phyloP scores from a whole-genome alignment of 1,284 basidiomycete genomes.

The Tremellales sp. region DNA sequence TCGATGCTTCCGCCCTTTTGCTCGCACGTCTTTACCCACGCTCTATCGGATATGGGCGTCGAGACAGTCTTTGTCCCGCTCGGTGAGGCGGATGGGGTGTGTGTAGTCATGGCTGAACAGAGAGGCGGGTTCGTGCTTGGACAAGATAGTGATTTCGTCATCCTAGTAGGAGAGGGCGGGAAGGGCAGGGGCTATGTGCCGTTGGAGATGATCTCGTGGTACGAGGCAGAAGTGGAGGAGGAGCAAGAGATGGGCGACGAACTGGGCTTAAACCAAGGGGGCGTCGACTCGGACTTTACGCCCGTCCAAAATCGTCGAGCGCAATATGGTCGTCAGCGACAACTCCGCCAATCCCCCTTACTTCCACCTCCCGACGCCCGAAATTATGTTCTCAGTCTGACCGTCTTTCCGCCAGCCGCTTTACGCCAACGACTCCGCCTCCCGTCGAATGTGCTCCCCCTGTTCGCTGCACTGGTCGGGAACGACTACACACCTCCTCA shows the following conservation, averaged over 20 bases:
- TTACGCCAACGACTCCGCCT: conserved; percentile 66
- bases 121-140: conserved; percentile 71
- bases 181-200: conserved; percentile 64
- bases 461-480: conserved; percentile 78
- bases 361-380: conserved; percentile 54
- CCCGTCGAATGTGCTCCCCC: conserved; percentile 67
- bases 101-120: conserved; percentile 73
- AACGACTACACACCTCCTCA: conserved; percentile 70
- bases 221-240: conserved; percentile 39
- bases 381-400: conserved; percentile 49
- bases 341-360: conserved; percentile 53
- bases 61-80: conserved; percentile 59
- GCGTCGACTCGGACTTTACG: conserved; percentile 5
- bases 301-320: conserved; percentile 5
- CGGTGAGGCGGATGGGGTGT: conserved; percentile 80
- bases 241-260: conserved; percentile 9
- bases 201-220: conserved; percentile 74
- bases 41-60: conserved; percentile 53
- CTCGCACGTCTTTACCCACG: conserved; percentile 60
- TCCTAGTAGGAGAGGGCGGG: conserved; percentile 60
- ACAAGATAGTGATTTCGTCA: conserved; percentile 75
- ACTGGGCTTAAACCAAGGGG: background rate
- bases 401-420: conserved; percentile 60
- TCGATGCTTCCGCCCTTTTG: conserved; percentile 69
- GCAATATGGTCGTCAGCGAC: background rate